Evolutionary conservation across 2,329 filamentous ascomycete species (phyloP).

Genomic region (Xylariaceae sp.): DNA sequence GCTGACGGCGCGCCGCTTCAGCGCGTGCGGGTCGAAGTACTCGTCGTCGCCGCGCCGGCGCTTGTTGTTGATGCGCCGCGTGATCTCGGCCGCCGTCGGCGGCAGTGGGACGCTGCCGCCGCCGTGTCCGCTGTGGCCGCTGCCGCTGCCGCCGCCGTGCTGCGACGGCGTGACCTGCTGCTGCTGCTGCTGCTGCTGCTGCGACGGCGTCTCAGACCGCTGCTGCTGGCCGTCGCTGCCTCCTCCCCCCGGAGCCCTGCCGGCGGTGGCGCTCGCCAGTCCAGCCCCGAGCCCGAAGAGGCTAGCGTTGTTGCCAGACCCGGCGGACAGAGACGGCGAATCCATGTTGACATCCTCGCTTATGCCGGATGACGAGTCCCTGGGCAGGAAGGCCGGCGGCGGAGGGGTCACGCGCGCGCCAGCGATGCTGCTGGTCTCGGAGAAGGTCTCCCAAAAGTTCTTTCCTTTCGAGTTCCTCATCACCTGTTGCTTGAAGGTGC

Average conservation of each 20-base stretch:
- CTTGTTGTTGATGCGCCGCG: conserved; percentile 70
- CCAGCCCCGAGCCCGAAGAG: conserved; percentile 23
- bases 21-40: conserved; percentile 77
- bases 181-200: conserved; percentile 26
- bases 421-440: conserved; percentile 52
- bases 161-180: conserved; percentile 22
- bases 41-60: conserved; percentile 85
- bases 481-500: conserved; percentile 69
- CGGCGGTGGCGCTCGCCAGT: conserved; percentile 29
- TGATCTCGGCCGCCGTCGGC: conserved; percentile 65
- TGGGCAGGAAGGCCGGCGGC: conserved; percentile 57
- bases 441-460: conserved; percentile 72
- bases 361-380: conserved; percentile 50
- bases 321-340: conserved; percentile 45
- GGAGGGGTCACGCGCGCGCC: conserved; percentile 42
- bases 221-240: conserved; percentile 19
- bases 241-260: too few relatives aligned
- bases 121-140: neutral
- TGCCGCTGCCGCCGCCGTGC: conserved; percentile 1
- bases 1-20: conserved; percentile 87
- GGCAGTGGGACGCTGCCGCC: conserved; percentile 41
- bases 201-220: conserved; percentile 31
- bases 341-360: conserved; percentile 70
- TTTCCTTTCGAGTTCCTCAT: conserved; percentile 64
- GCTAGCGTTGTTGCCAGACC: conserved; percentile 24